Conservation (phyloP, 192 early-diverging fungal species). For the Backusella circina region DNA sequence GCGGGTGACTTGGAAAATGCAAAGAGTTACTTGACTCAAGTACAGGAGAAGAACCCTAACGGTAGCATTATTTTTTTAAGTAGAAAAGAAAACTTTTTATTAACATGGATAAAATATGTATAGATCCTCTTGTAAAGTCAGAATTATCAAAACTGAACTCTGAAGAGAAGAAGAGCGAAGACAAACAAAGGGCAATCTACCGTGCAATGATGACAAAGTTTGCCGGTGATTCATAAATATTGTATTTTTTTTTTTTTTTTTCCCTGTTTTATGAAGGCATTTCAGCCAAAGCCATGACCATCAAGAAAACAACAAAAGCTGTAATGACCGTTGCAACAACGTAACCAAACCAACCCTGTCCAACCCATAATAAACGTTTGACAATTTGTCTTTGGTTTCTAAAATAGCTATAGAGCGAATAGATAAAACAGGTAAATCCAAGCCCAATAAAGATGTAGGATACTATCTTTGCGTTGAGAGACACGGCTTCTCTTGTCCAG, state of each 20-base stretch:
- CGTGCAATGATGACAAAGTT: constrained; percentile 21
- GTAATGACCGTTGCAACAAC: constrained; percentile 7
- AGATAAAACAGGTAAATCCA: constrained; percentile 11
- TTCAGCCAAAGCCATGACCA: constrained; percentile 17
- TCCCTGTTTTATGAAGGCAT: neutral
- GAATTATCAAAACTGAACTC: constrained; percentile 4
- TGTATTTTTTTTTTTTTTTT: neutral
- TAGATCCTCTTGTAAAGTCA: constrained; percentile 27
- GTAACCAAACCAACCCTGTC: constrained; percentile 20
- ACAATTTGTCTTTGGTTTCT: constrained; percentile 21
- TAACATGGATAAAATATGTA: neutral
- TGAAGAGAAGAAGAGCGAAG: neutral
- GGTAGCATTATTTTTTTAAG: constrained; percentile 11
- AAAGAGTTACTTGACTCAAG: neutral
- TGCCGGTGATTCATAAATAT: neutral
- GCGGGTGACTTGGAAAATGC: constrained; percentile 2
- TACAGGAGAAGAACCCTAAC: neutral
- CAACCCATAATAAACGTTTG: constrained; percentile 14
- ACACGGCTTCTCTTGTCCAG: neutral
- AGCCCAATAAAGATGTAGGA: constrained; percentile 20
- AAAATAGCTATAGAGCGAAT: constrained; percentile 16
- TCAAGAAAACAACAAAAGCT: constrained; percentile 17
- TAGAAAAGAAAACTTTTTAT: neutral
- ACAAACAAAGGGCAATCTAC: constrained; percentile 13
- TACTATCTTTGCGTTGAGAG: neutral